Percentiles rank a stretch among this genome's conserved stretches.
phyloP scores from a whole-genome alignment of 2,329 filamentous ascomycete genomes.

The Epichloe coenophiala region DNA sequence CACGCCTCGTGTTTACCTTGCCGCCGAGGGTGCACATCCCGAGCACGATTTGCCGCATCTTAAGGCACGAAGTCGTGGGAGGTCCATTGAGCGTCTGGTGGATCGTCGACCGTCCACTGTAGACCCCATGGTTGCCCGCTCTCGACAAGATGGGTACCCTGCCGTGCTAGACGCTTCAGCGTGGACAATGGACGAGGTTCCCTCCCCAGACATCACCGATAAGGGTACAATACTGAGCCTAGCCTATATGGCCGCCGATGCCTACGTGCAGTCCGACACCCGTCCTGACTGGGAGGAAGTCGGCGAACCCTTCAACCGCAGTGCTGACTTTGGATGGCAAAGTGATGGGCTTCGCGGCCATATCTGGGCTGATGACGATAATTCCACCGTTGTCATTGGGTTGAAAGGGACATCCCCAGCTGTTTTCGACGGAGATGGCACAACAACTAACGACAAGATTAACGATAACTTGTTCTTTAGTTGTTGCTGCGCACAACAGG shows the following conservation, averaged over 20 bases:
- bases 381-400: constrained; percentile 79
- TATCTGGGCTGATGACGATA: constrained; percentile 75
- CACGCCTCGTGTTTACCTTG: constrained; percentile 40
- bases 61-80: constrained; percentile 46
- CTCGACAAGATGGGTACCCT: constrained; percentile 54
- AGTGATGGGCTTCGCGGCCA: constrained; percentile 80
- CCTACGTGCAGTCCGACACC: constrained; percentile 64
- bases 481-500: constrained; percentile 91
- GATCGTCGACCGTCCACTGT: constrained; percentile 67
- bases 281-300: constrained; percentile 76
- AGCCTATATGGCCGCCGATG: constrained; percentile 78
- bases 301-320: constrained; percentile 67
- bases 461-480: constrained; percentile 98
- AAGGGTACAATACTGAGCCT: constrained; percentile 73
- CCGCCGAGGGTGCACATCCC: constrained; percentile 42
- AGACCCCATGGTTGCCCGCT: constrained; percentile 62
- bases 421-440: constrained; percentile 92
- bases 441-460: constrained; percentile 91
- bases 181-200: constrained; percentile 71
- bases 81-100: constrained; percentile 66
- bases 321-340: constrained; percentile 86
- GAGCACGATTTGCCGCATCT: constrained; percentile 39
- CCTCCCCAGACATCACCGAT: constrained; percentile 71
- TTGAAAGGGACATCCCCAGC: constrained; percentile 84
- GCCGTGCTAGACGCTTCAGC: constrained; percentile 56